Evolutionary conservation across 768 basidiomycete species (phyloP), one percentile per base, ranked within the genome.

Genomic region (Chiua virens): DNA sequence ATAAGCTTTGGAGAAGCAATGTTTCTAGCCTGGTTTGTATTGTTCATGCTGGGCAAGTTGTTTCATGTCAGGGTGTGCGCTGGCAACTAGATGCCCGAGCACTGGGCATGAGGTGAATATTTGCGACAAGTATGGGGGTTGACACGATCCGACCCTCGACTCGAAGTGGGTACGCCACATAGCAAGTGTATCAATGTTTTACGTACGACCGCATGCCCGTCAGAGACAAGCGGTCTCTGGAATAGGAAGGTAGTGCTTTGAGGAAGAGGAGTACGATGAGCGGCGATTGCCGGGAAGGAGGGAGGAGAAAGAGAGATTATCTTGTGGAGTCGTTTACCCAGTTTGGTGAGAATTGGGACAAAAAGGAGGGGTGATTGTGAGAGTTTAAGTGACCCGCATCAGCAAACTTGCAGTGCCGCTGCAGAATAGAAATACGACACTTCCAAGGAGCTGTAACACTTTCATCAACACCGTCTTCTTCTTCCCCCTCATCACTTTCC

Each of bases 361-460:
- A 60, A 68, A 69, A 55, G 2, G 39, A 37, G 47, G 9, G 10
- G 21, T 28, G 45, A 60, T 53, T 58, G 36, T 17, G 45, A 22
- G 54, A 42, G 55, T 50, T 53, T 56, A 43, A 28, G 41, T 40
- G 35, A 47, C 35, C 42, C 48, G 47, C 52, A 62, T 61, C 59
- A 55, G 58, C 55, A 59, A 55, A 60, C 52, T 52, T 61, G 62
- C 52, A 56, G 60, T 63, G 60, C 52, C 52, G 52, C 46, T 49
- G 60, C 55, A 57, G 64, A 64, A 66, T 66, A 67, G 69, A 59
- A 71, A 67, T 67, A 69, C 58, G 56, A 61, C 63, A 63, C 63
- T 61, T 63, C 56, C 43, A 56, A 60, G 60, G 60, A 64, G 57
- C 60, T 59, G 52, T 60, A 43, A 66, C 54, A 54, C 61, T 56